Evolutionary conservation across 2,329 filamentous ascomycete species (phyloP), one percentile per base, ranked within the genome.

Genomic region (Colletotrichum horii): DNA sequence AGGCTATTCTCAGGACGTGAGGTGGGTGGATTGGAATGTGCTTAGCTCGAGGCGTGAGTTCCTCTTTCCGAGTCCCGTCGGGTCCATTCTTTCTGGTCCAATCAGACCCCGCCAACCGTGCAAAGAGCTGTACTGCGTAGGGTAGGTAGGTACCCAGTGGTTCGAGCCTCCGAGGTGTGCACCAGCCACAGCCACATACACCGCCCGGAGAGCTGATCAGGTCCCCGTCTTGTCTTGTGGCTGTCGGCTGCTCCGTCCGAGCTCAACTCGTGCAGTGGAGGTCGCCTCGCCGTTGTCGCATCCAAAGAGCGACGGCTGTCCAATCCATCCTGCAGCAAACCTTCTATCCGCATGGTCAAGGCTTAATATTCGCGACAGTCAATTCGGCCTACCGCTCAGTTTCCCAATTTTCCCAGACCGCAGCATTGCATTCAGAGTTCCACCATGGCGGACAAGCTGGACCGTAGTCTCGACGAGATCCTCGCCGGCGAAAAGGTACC

Each of bases 381-480:
- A n/a, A 38, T 36, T 28, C 30, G 68, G 38, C 30, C n/a, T 30
- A 24, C 8, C 19, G 8, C n/a, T 28, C 52, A n/a, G 62, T 28
- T 19, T 43, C 19, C 16, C 26, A 58, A 14, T 7, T n/a, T 19
- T 6, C n/a, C 30, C 22, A 36, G 22, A 48, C 15, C 38, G 28
- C 9, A 43, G 14, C 14, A 24, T 16, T 34, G 9, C 16, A 22
- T 52, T 26, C 14, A 34, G 58, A 19, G 7, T 30, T 65, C 36
- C 74, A 80, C 52, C 70, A 87, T 78, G 84, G 80, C 83, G 70
- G 82, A 83, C 76, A 87, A 85, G 76, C 89, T 91, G 87, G 88
- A 89, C 78, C 88, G 87, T 79, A 89, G 88, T 74, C 87, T 91
- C 36, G 89, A 91, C 81, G 89, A 91, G 81, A 90, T 91, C 80